phyloP scores from a whole-genome alignment of 768 basidiomycete genomes.

The Favolaschia claudopus region DNA sequence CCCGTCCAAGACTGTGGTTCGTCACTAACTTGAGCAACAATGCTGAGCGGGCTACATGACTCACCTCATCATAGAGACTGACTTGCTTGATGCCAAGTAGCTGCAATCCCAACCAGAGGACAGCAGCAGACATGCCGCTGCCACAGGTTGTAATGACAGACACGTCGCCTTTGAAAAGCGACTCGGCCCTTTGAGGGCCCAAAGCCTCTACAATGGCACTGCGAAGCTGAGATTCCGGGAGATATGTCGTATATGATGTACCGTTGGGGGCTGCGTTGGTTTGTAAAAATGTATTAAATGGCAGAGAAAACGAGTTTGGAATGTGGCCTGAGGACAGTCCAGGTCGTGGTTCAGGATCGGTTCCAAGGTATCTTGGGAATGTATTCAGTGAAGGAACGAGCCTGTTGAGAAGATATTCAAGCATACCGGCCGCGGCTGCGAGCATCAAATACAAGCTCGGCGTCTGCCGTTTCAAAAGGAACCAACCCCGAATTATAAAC shows the following conservation, averaged over 20 bases:
- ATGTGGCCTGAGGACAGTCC: slow-evolving; percentile 93
- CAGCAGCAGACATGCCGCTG: slow-evolving; percentile 97
- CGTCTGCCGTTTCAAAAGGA: slow-evolving; percentile 48
- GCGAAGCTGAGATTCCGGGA: slow-evolving; percentile 63
- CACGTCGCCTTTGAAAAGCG: slow-evolving; percentile 66
- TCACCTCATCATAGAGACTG: slow-evolving; percentile 93
- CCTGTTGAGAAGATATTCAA: neutral
- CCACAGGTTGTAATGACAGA: slow-evolving; percentile 84
- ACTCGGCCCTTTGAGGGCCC: slow-evolving; percentile 61
- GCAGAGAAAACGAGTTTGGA: slow-evolving; percentile 83
- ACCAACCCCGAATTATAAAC: slow-evolving; percentile 69
- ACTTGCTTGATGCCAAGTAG: slow-evolving; percentile 66
- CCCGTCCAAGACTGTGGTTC: slow-evolving; percentile 88
- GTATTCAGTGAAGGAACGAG: neutral
- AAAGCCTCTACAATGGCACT: slow-evolving; percentile 68
- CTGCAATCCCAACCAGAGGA: slow-evolving; percentile 93
- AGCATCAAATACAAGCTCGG: slow-evolving; percentile 87
- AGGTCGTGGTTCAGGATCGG: slow-evolving; percentile 88
- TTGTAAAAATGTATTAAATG: slow-evolving; percentile 79
- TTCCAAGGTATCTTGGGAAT: slow-evolving; percentile 72
- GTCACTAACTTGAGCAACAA: neutral
- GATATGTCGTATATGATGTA: slow-evolving; percentile 64
- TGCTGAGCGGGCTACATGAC: neutral
- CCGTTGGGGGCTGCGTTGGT: slow-evolving; percentile 48
- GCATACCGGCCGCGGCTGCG: slow-evolving; percentile 80